Base-by-base conservation (phyloP, 345 rosid genomes). In the Bruguiera sexangula region DNA sequence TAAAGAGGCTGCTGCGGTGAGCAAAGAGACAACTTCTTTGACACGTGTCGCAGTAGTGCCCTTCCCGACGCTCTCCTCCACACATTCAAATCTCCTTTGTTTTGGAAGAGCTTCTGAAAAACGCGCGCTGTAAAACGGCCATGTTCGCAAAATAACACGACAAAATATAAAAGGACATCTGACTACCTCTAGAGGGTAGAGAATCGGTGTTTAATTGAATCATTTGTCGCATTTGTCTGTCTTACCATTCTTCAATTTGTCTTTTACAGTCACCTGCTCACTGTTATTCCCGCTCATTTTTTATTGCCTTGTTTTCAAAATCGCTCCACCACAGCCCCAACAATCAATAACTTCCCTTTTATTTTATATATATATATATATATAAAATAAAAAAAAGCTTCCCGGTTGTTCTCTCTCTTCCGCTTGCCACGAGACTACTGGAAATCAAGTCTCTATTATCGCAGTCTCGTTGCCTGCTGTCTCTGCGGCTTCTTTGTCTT, bases 211-310 rank as follows among this genome's bases (percentile, higher is more conserved):
- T 56, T 10, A 10, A 9, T 9, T 3, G 15, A 6, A 64, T 55
- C 48, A 56, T 30, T 62, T 43, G 16, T 31, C 2, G 26, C 30
- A 4, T 22, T 8, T 39, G 69, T 54, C 65, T 19, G 4, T 43
- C 39, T 59, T 29, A 21, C 51, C 24, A 27, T 13, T 37, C 27
- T 72, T 16, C 8, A 43, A 37, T 37, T 65, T 65, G 66, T 65
- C 63, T 15, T 39, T 55, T 68, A 58, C 32, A 51, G 36, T 30
- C 62, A 9, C 31, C 34, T 72, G 5, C 50, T 11, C 55, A 10
- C 82, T 48, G 73, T 76, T 63, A 84, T 85, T 88, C 88, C 88
- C 93, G 87, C 88, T 84, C 88, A 66, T 73, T 73, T 72, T 66
- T 57, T 20, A 66, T 69, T 15, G 29, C 31, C 68, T 69, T 72